Evolutionary conservation across 805 yeast species (phyloP), one percentile per base, ranked within the genome.

Genomic region (Yarrowia sp.): DNA sequence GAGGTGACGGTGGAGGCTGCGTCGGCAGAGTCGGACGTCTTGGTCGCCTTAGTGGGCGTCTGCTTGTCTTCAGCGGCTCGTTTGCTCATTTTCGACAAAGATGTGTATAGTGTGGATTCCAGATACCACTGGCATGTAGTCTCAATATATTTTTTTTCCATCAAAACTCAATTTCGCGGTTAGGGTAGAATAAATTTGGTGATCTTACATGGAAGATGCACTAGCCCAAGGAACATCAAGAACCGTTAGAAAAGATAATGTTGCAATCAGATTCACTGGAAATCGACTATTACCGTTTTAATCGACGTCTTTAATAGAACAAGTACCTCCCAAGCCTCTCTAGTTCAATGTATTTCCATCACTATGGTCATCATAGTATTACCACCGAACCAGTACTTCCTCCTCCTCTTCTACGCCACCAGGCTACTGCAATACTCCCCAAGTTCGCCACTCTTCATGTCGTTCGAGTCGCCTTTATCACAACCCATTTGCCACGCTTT

Each of bases 31-130:
- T 51, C 59, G 17, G 59, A 22, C n/a, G 61, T 54, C 61, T 54
- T 54, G 43, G 46, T 22, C 9, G 14, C 61, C 61, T 54, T 54
- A 24, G 44, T 36, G 26, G 46, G 44, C 14, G 44, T 38, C 4
- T 54, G 30, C 12, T 38, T 24, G 19, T 54, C 46, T 26, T 54
- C 61, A 14, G 61, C 61, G 28, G 61, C 24, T 54, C 61, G 46
- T 38, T 54, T 54, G 46, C 46, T 36, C 61, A 54, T 54, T 12
- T 7, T 49, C 14, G 7, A 19, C 7, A 9, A 16, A 14, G 33
- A 16, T 26, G 32, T 22, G 48, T 21, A n/a, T 22, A 12, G 48
- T 24, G 46, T 36, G n/a, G n/a, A 7, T 36, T 7, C 19, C 6
- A 7, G 12, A 7, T 10, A n/a, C 40, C n/a, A 36, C 40, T n/a